Evolutionary conservation across 345 rosid species (phyloP).

Genomic region (Punica granatum): DNA sequence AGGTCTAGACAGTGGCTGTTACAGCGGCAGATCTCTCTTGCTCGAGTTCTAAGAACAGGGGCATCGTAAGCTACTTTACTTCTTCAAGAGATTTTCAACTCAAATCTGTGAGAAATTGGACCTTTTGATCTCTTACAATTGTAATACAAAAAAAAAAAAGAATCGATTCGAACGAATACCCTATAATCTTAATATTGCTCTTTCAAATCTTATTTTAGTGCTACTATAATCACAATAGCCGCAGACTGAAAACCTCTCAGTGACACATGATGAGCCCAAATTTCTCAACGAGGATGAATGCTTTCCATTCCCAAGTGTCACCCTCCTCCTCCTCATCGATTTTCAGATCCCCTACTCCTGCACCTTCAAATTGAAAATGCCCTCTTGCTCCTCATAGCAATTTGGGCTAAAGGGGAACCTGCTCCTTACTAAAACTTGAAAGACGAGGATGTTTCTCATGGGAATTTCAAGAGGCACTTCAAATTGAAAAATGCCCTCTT

Average conservation of each 20-base stretch:
- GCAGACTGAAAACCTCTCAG: constrained; percentile 13
- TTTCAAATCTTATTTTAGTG: background rate
- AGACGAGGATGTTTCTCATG: constrained; percentile 31
- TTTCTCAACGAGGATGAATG: constrained; percentile 8
- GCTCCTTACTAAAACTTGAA: constrained; percentile 34
- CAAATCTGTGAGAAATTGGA: constrained; percentile 12
- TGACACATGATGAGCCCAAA: constrained; percentile 16
- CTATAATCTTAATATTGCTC: background rate
- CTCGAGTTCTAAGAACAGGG: constrained; percentile 53
- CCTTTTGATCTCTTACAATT: constrained; percentile 24
- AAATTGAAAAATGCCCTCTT: constrained; percentile 16
- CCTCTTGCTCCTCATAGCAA: constrained; percentile 22
- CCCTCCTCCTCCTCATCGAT: constrained; percentile 31
- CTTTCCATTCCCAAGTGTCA: constrained; percentile 28
- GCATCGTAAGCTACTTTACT: constrained; percentile 40
- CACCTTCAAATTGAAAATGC: constrained; percentile 9
- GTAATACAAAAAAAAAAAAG: background rate
- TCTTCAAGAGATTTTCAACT: constrained; percentile 43
- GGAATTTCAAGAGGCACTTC: constrained; percentile 43
- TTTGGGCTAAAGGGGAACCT: constrained; percentile 33
- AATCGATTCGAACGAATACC: background rate
- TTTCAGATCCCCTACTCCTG: constrained; percentile 13
- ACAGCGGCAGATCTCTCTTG: constrained; percentile 85
- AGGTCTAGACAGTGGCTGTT: constrained; percentile 71
- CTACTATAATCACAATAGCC: background rate